Conservation (phyloP, 1,284 basidiomycete species). For the Polyporus tsugae region DNA sequence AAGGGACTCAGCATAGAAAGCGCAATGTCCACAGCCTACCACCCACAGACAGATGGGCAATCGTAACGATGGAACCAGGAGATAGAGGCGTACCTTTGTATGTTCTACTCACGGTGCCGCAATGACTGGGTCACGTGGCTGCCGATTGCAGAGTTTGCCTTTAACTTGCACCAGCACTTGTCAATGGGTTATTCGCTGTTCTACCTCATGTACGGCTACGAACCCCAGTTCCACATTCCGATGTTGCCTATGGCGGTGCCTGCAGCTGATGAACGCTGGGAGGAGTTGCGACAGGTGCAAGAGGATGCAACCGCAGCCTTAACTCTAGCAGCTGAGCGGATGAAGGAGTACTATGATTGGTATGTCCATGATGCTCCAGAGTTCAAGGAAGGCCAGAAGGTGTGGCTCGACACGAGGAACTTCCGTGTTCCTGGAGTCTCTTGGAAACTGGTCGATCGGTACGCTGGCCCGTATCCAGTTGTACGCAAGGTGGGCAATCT, state of each 20-base stretch:
- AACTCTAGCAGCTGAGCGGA: too few species aligned
- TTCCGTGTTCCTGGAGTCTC: too few species aligned
- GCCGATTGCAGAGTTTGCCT: conserved; percentile 7
- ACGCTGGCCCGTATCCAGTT: too few species aligned
- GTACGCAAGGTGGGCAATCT: too few species aligned
- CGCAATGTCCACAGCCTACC: conserved; percentile 36
- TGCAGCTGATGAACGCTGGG: too few species aligned
- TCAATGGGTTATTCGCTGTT: background rate
- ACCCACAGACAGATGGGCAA: conserved; percentile 43
- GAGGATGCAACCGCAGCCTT: too few species aligned
- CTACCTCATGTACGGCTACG: background rate
- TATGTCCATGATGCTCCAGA: too few species aligned
- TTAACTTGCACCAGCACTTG: background rate
- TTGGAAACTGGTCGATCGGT: too few species aligned
- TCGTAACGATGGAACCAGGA: conserved; percentile 42
- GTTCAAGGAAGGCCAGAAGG: too few species aligned
- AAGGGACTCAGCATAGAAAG: conserved; percentile 18
- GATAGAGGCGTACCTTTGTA: conserved; percentile 36
- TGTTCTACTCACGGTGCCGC: conserved; percentile 16
- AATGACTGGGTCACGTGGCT: conserved; percentile 12
- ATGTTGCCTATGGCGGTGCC: background rate
- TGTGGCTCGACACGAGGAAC: too few species aligned
- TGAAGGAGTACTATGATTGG: too few species aligned
- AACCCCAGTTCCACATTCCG: background rate
- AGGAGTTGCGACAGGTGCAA: too few species aligned